phyloP scores from a whole-genome alignment of 1,284 basidiomycete species.

The Caloboletus inedulis region DNA sequence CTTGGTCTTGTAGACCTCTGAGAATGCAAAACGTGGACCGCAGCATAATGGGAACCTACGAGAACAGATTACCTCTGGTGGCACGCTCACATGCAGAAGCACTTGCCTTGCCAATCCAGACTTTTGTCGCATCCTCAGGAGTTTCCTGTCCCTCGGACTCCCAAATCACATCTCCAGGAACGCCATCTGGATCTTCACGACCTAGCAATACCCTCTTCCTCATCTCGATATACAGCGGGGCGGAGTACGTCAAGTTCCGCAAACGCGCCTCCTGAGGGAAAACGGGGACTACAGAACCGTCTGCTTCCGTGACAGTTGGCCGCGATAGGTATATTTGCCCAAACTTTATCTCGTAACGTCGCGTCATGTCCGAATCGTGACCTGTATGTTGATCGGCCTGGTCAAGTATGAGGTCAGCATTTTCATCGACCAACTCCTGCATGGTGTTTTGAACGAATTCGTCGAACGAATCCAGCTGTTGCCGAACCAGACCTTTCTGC shows the following conservation, averaged over 20 bases:
- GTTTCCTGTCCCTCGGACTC: slow-evolving; percentile 68
- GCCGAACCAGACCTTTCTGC: slow-evolving; percentile 95
- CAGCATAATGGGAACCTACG: slow-evolving; percentile 95
- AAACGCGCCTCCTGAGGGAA: slow-evolving; percentile 98
- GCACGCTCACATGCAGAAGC: not conserved
- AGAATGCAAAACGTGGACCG: slow-evolving; percentile 95
- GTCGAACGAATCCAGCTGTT: slow-evolving; percentile 98
- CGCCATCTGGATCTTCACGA: slow-evolving; percentile 77
- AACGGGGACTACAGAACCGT: slow-evolving; percentile 89
- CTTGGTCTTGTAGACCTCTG: slow-evolving; percentile 72
- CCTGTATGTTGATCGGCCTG: slow-evolving; percentile 96
- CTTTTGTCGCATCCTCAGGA: slow-evolving; percentile 72
- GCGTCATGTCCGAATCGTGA: slow-evolving; percentile 74
- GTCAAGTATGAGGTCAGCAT: slow-evolving; percentile 89
- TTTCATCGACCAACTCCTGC: slow-evolving; percentile 99
- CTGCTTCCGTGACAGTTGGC: slow-evolving; percentile 92
- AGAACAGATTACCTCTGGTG: slow-evolving; percentile 10
- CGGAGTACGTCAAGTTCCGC: slow-evolving; percentile 93
- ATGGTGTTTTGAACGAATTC: slow-evolving; percentile 99
- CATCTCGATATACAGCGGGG: slow-evolving; percentile 96
- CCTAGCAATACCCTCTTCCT: slow-evolving; percentile 82
- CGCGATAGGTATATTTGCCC: slow-evolving; percentile 97
- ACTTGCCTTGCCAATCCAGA: slow-evolving; percentile 93
- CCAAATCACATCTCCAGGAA: slow-evolving; percentile 83
- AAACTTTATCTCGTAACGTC: slow-evolving; percentile 96